phyloP scores from a whole-genome alignment of 1,139 yeast species.

The Taiozyma onychis region DNA sequence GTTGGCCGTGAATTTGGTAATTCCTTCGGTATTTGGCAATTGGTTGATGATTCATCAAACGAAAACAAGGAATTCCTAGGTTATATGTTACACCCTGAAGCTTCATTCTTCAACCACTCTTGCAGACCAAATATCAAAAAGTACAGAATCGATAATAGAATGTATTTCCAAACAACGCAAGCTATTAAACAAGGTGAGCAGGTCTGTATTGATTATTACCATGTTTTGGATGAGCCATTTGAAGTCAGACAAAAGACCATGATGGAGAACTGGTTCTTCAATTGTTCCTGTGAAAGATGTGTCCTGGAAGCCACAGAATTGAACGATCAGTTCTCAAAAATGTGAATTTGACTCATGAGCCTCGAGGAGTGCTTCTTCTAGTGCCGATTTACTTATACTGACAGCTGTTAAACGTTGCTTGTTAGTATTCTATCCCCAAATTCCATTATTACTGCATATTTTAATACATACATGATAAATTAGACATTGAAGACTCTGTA shows the following conservation, averaged over 20 bases:
- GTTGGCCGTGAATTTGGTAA: constrained; percentile 66
- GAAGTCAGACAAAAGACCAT: constrained; percentile 39
- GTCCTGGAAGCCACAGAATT: constrained; percentile 14
- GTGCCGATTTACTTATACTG: constrained; percentile 38
- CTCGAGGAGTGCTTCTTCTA: constrained; percentile 39
- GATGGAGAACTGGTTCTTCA: constrained; percentile 55
- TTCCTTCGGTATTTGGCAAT: constrained; percentile 72
- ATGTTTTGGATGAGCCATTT: constrained; percentile 38
- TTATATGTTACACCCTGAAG: constrained; percentile 59
- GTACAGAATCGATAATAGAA: constrained; percentile 27
- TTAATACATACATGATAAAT: constrained; percentile 20
- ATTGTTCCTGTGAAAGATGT: constrained; percentile 51
- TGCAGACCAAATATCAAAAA: constrained; percentile 48
- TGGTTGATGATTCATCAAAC: constrained; percentile 25
- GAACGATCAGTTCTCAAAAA: constrained; percentile 12
- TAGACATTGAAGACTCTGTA: constrained; percentile 17
- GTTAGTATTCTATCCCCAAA: background rate
- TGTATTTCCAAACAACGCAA: constrained; percentile 31
- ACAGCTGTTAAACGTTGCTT: constrained; percentile 17
- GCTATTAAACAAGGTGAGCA: constrained; percentile 41
- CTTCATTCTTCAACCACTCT: constrained; percentile 68
- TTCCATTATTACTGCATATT: background rate
- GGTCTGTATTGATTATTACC: constrained; percentile 60
- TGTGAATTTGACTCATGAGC: constrained; percentile 6
- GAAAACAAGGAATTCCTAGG: constrained; percentile 62